A percentile compares a stretch with the other conserved stretches of the same genome.
These are phyloP conservation scores for Dactylorhiza incarnata DNA, from an alignment of 106 monocot species.

Conservation along the genomic window DNA sequence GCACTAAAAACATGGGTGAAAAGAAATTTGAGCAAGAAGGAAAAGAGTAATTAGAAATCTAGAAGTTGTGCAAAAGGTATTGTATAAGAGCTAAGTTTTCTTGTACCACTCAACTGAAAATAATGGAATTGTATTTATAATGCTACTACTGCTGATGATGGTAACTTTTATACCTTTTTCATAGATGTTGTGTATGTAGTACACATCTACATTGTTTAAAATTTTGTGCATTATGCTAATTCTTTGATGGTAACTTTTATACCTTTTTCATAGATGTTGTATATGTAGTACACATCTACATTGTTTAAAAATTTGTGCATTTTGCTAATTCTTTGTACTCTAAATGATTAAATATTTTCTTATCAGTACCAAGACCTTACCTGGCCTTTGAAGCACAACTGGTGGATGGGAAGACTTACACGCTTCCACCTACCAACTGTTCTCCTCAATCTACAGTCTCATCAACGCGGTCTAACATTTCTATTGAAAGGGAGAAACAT, in stretches of 20 bases:
- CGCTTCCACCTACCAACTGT: constrained; percentile 58
- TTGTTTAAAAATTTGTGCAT: neutral
- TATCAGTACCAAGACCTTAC: constrained; percentile 82
- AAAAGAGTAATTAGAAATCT: neutral
- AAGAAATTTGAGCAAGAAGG: neutral
- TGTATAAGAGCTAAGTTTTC: neutral
- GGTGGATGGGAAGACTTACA: constrained; percentile 65
- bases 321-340: neutral
- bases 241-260: neutral
- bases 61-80: neutral
- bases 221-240: neutral
- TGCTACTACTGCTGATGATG: neutral
- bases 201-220: neutral
- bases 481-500: constrained; percentile 56
- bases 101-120: neutral
- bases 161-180: neutral
- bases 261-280: neutral
- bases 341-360: neutral
- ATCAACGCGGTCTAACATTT: constrained; percentile 24
- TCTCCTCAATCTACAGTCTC: constrained; percentile 37
- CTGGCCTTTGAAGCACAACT: constrained; percentile 85
- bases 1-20: neutral
- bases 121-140: neutral
- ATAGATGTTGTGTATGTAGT: neutral
- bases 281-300: neutral